phyloP scores from a whole-genome alignment of 805 yeast species.

The Metschnikowia lunata region DNA sequence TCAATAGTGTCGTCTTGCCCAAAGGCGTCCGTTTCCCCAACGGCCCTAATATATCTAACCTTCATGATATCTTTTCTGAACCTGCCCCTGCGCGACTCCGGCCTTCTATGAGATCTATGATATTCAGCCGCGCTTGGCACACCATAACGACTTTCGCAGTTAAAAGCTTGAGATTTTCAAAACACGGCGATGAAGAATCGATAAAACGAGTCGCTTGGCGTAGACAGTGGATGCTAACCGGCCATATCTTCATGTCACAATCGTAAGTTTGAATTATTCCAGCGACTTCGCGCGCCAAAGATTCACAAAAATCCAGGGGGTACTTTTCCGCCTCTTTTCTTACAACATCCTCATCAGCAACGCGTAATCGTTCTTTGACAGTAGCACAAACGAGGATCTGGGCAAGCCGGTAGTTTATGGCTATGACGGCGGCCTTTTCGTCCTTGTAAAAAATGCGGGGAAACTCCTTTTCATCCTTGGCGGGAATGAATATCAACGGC shows the following conservation, averaged over 20 bases:
- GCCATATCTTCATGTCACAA: constrained; percentile 29
- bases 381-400: constrained; percentile 29
- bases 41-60: too few relatives aligned
- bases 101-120: constrained; percentile 1
- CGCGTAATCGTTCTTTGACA: constrained; percentile 4
- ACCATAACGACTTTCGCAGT: constrained; percentile 12
- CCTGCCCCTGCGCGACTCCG: neutral
- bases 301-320: constrained; percentile 23
- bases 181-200: constrained; percentile 7
- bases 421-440: constrained; percentile 31
- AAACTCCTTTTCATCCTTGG: constrained; percentile 19
- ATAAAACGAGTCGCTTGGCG: constrained; percentile 20
- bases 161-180: constrained; percentile 12
- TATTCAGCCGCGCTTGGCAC: constrained; percentile 16
- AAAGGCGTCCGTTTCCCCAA: too few relatives aligned
- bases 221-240: constrained; percentile 31
- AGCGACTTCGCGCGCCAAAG: constrained; percentile 31
- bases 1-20: too few relatives aligned
- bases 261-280: constrained; percentile 39
- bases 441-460: constrained; percentile 35
- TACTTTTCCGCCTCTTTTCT: constrained; percentile 21
- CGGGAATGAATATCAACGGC: constrained; percentile 30
- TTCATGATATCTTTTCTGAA: too few relatives aligned
- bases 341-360: constrained; percentile 16
- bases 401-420: constrained; percentile 28